These are phyloP conservation scores for Coniosporium tulheliwenetii DNA, from an alignment of 2,329 filamentous ascomycete genomes.

Conservation along the genomic window DNA sequence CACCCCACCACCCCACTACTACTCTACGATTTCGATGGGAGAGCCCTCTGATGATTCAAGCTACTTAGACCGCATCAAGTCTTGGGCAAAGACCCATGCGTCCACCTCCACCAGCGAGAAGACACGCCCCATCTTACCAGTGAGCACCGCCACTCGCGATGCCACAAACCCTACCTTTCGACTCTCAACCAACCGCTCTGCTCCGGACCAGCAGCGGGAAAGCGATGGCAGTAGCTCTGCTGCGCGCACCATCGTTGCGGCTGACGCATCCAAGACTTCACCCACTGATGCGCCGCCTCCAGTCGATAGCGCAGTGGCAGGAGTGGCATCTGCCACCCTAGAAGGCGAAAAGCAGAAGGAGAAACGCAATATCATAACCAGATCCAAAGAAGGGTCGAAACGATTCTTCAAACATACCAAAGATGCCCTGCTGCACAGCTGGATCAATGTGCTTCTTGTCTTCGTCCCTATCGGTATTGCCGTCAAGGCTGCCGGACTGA, in stretches of 20 bases:
- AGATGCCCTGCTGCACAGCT: constrained; percentile 53
- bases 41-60: constrained; percentile 35
- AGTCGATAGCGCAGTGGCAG: constrained; percentile 31
- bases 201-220: constrained; percentile 12
- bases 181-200: constrained; percentile 8
- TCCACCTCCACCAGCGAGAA: constrained; percentile 11
- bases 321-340: constrained; percentile 39
- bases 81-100: constrained; percentile 30
- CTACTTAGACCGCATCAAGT: constrained; percentile 35
- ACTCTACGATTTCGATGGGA: constrained; percentile 31
- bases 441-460: constrained; percentile 61
- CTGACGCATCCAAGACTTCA: constrained; percentile 12
- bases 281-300: constrained; percentile 19
- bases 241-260: constrained; percentile 12
- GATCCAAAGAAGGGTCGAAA: constrained; percentile 33
- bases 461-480: constrained; percentile 68
- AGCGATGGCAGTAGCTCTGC: constrained; percentile 5
- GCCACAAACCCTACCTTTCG: constrained; percentile 8
- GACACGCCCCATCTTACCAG: constrained; percentile 17
- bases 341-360: constrained; percentile 10
- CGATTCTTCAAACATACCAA: constrained; percentile 38
- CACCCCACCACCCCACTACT: constrained; percentile 1
- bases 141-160: constrained; percentile 9
- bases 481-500: constrained; percentile 31
- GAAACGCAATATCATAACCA: constrained; percentile 30